A percentile compares a stretch with the other conserved stretches of the same genome.
Evolutionary conservation across 2,329 filamentous ascomycete genomes (phyloP).

Genomic region (Phyllosticta citribraziliensis): DNA sequence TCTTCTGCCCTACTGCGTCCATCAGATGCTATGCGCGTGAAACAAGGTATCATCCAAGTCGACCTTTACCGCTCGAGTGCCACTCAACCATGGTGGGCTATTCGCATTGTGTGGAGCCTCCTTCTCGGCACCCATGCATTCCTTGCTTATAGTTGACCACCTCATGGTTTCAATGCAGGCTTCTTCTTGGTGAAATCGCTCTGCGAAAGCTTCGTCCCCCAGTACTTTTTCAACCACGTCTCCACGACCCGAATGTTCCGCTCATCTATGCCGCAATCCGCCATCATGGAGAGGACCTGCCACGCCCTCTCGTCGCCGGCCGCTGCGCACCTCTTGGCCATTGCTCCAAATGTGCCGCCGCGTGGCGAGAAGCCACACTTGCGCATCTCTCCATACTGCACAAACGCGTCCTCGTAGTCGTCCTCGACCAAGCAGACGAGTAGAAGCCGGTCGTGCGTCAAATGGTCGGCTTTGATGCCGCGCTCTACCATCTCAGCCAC

Average conservation of each 20-base stretch:
- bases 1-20: background rate
- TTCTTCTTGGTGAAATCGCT: background rate
- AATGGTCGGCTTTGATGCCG: constrained; percentile 42
- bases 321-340: constrained; percentile 20
- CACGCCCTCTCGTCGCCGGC: constrained; percentile 23
- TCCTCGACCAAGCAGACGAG: constrained; percentile 39
- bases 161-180: background rate
- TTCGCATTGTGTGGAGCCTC: background rate
- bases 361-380: constrained; percentile 17
- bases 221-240: background rate
- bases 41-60: background rate
- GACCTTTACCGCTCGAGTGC: background rate
- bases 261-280: constrained; percentile 4
- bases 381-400: constrained; percentile 43
- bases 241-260: background rate
- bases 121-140: background rate
- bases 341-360: constrained; percentile 23
- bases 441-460: constrained; percentile 55
- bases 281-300: constrained; percentile 22
- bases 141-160: background rate
- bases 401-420: constrained; percentile 36
- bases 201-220: background rate
- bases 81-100: background rate
- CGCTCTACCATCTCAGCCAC: constrained; percentile 52
- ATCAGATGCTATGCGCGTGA: background rate